Percentiles rank a stretch among this genome's conserved stretches.
Conservation (phyloP, 176 grass and related monocot species). For the Lolium rigidum region DNA sequence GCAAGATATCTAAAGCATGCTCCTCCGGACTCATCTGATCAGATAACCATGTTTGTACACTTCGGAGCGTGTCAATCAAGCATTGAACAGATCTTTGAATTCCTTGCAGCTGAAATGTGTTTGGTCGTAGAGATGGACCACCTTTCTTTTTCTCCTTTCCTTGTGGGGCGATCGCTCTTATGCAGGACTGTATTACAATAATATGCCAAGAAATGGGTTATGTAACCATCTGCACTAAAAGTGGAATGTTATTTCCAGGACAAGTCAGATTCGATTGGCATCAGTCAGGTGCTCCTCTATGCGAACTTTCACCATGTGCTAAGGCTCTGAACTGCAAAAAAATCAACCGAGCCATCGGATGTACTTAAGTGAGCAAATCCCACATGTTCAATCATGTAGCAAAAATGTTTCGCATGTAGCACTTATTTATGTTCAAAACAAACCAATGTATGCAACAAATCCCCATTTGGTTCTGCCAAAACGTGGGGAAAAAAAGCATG, state of each 20-base stretch:
- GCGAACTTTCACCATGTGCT: constrained; percentile 56
- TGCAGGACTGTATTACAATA: constrained; percentile 72
- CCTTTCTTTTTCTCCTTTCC: constrained; percentile 98
- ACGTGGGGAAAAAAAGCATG: no score
- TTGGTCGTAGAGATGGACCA: constrained; percentile 50
- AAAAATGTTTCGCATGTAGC: no score
- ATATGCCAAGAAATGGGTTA: constrained; percentile 93
- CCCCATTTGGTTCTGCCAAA: no score
- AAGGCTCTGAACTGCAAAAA: no score
- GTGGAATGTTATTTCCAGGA: constrained; percentile 71
- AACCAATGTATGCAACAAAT: no score
- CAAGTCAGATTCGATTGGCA: constrained; percentile 46
- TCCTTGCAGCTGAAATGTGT: constrained; percentile 62
- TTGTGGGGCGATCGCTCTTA: constrained; percentile 62
- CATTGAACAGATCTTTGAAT: constrained; percentile 65
- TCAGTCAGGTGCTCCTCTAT: constrained; percentile 61
- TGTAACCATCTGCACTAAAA: constrained; percentile 75
- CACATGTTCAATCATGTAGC: no score
- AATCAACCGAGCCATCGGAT: no score
- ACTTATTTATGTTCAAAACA: no score
- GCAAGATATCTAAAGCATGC: constrained; percentile 56
- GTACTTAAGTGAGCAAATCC: no score
- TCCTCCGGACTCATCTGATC: constrained; percentile 71
- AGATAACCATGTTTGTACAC: constrained; percentile 63
- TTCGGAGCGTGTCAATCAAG: constrained; percentile 54